Base-by-base conservation (phyloP, 2,329 filamentous ascomycete genomes). In the Acrocalymma vagum region DNA sequence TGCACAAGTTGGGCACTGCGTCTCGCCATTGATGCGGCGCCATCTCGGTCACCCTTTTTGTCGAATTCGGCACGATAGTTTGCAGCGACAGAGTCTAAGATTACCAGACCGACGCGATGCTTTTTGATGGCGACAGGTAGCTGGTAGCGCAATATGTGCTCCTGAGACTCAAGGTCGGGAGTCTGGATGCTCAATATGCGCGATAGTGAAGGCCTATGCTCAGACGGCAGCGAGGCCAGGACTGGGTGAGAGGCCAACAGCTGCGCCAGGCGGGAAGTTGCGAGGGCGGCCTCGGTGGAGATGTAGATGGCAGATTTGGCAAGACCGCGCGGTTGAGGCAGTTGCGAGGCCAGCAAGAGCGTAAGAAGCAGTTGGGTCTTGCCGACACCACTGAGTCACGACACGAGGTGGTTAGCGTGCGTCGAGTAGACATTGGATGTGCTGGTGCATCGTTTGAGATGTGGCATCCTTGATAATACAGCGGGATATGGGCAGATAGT, bases 11-110 rank as follows among this genome's bases (percentile, higher is more conserved):
- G 88, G 34, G 82, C 78, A 50, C 86, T 86, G 48, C 94, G 83
- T 25, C 84, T 84, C 17, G 87, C 89, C 77, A 97, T 84, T 24
- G 65, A 62, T n/a, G 63, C 63, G 9, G 61, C 60, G 62, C 69
- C 50, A 65, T 69, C 25, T 58, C 69, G 33, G 48, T 57, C 42
- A 63, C 55, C 62, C 18, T 73, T 71, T 40, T 83, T 80, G 55
- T 91, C 87, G 58, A 91, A 94, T 68, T 97, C 93, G 33, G 90
- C 92, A 51, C 94, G 87, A 70, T 94, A 99, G 71, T 99, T 99
- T 45, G 94, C 91, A 0, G 94, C 92, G 18, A 99, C 87, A 5
- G 89, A 95, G 73, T 99, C 94, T 21, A 99, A 74, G 10, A 97
- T 80, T 1, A 99, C 73, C 1, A 99, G 80, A 2, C 93, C 90